These are phyloP conservation scores for Pugionium cornutum DNA, from an alignment of 345 rosid species.

Conservation along the genomic window DNA sequence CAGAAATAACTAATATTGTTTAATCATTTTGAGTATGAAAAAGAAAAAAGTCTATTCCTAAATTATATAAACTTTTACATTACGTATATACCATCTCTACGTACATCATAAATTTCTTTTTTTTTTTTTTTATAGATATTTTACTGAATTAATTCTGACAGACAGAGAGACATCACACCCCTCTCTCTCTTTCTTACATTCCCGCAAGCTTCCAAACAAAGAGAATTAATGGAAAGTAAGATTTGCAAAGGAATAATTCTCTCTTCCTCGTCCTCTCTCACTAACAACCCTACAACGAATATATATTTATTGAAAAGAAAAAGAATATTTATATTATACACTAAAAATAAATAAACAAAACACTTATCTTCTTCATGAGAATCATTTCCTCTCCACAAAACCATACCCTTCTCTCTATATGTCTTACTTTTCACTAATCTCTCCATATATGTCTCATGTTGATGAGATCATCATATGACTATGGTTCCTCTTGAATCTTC, in stretches of 20 bases:
- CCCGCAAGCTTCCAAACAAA: slow-evolving; percentile 88
- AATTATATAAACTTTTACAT: slow-evolving; percentile 37
- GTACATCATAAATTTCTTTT: slow-evolving; percentile 33
- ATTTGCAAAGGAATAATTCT: slow-evolving; percentile 49
- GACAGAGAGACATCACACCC: slow-evolving; percentile 38
- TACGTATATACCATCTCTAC: slow-evolving; percentile 34
- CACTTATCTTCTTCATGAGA: slow-evolving; percentile 59
- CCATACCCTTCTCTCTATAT: slow-evolving; percentile 37
- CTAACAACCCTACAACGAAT: slow-evolving; percentile 35
- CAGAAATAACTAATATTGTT: slow-evolving; percentile 37
- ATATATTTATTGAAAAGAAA: not conserved
- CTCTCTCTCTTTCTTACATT: slow-evolving; percentile 49
- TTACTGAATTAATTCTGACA: slow-evolving; percentile 31
- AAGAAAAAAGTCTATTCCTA: slow-evolving; percentile 30
- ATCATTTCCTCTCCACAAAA: slow-evolving; percentile 45
- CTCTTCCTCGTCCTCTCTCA: slow-evolving; percentile 42
- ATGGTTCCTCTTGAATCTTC: slow-evolving; percentile 66
- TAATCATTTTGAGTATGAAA: slow-evolving; percentile 37
- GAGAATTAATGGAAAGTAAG: slow-evolving; percentile 92
- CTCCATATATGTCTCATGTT: slow-evolving; percentile 25
- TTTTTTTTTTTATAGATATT: slow-evolving; percentile 11
- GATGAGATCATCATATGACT: slow-evolving; percentile 50
- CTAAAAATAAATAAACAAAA: slow-evolving; percentile 37
- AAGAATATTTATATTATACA: not conserved
- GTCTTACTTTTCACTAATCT: slow-evolving; percentile 23